Evolutionary conservation across 176 grass and related monocot species (phyloP).

Genomic region (Phoenix roebelenii): DNA sequence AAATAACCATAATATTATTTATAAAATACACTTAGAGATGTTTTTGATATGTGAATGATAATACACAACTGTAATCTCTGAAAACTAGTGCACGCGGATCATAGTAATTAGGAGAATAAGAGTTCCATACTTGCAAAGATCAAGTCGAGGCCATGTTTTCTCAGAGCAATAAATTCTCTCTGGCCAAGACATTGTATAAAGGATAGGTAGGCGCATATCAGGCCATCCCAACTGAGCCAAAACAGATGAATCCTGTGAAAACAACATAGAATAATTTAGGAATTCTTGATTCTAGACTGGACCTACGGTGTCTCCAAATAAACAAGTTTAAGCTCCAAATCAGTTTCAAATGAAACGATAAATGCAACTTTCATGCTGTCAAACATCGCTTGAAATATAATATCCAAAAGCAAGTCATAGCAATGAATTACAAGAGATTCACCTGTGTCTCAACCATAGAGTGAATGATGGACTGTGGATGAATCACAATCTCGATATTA

Average conservation of each 20-base stretch:
- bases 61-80: no score
- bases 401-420: neutral
- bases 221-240: slow-evolving; percentile 91
- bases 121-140: slow-evolving; percentile 78
- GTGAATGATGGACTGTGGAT: slow-evolving; percentile 97
- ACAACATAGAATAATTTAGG: slow-evolving; percentile 7
- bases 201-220: slow-evolving; percentile 91
- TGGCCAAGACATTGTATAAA: slow-evolving; percentile 97
- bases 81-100: neutral
- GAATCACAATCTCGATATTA: slow-evolving; percentile 95
- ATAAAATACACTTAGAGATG: no score
- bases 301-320: no score
- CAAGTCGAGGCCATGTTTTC: slow-evolving; percentile 80
- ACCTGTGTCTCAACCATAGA: slow-evolving; percentile 99
- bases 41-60: no score
- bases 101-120: slow-evolving; percentile 10
- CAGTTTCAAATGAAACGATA: no score
- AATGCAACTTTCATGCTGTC: no score
- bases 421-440: slow-evolving; percentile 3
- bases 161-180: slow-evolving; percentile 92
- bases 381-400: no score
- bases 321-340: no score
- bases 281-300: neutral
- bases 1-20: no score
- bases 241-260: slow-evolving; percentile 78